Base-by-base conservation (phyloP, 140 eudicot genomes). In the Anethum foeniculum region DNA sequence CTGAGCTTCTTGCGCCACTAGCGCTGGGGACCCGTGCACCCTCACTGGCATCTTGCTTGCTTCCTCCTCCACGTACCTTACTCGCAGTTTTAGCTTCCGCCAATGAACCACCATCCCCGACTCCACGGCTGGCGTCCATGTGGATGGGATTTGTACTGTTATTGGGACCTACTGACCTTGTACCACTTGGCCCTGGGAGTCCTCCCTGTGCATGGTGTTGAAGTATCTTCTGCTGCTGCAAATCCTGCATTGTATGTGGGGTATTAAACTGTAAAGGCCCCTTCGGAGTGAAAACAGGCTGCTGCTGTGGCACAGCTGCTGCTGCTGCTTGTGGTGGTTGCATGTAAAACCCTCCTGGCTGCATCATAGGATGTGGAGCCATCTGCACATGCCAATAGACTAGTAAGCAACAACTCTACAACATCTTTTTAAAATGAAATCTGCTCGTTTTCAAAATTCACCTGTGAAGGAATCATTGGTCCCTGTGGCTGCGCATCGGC, bases 401-500 rank as follows among this genome's bases (percentile, higher is more conserved):
- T 39, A 32, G 11, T 79, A 3, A 81, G 51, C 41, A 21, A 72
- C 48, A 71, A 71, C 3, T 44, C 18, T 11, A 12, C 48, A 44
- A 54, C 64, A n/a, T 27, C 71, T 4, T 71, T 19, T 43, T 13
- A 44, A 64, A 39, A 69, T 62, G 44, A 11, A 41, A 79, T 19
- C 6, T 54, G 44, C 21, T 39, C 18, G 27, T 38, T 21, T 27
- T 82, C 34, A 28, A 28, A 65, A 82, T 44, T 71, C 38, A 92
- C 96, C 93, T 90, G 98, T 34, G 94, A 68, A 47, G 92, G 85
- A 86, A 90, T 81, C 27, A 92, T 71, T 80, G 96, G 88, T 79
- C 86, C 58, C 58, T 93, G 98, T 16, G 97, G 97, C 76, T 92
- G 98, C 27, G 97, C 96, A 85, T 92, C 98, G 5, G 98, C 98